Conservation (phyloP, 495 filamentous ascomycete genomes). For the Penicillium herquei region DNA sequence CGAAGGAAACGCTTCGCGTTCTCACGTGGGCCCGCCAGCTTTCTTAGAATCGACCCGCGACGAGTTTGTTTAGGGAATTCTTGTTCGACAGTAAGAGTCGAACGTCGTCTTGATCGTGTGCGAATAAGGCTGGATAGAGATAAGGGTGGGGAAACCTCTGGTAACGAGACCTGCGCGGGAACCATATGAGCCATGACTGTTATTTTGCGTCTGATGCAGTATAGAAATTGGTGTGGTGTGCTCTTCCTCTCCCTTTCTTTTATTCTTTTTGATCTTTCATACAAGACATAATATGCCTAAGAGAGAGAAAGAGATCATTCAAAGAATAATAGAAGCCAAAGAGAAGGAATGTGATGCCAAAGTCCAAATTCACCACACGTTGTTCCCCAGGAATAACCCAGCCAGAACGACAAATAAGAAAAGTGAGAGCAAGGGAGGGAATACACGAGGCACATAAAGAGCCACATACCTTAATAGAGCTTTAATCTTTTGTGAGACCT, state of each 20-base stretch:
- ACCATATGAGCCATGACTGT: constrained; percentile 38
- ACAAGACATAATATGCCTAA: background rate
- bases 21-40: constrained; percentile 49
- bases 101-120: constrained; percentile 27
- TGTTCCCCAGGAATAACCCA: background rate
- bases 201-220: background rate
- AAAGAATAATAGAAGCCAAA: background rate
- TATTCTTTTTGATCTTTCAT: background rate
- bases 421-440: background rate
- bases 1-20: constrained; percentile 52
- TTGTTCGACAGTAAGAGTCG: constrained; percentile 23
- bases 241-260: background rate
- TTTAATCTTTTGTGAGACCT: constrained; percentile 13
- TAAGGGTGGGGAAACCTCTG: constrained; percentile 23
- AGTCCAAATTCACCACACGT: background rate
- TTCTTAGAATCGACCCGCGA: constrained; percentile 36
- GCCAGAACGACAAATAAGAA: background rate
- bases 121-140: constrained; percentile 27
- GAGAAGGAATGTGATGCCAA: background rate
- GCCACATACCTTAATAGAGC: constrained; percentile 9
- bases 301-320: background rate
- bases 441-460: constrained; percentile 4
- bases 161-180: constrained; percentile 27
- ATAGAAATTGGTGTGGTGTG: background rate
- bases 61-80: constrained; percentile 29